These are phyloP conservation scores for Physcomitrellopsis africana DNA, from an alignment of 225 moss, liverwort and hornwort species.

Conservation along the genomic window DNA sequence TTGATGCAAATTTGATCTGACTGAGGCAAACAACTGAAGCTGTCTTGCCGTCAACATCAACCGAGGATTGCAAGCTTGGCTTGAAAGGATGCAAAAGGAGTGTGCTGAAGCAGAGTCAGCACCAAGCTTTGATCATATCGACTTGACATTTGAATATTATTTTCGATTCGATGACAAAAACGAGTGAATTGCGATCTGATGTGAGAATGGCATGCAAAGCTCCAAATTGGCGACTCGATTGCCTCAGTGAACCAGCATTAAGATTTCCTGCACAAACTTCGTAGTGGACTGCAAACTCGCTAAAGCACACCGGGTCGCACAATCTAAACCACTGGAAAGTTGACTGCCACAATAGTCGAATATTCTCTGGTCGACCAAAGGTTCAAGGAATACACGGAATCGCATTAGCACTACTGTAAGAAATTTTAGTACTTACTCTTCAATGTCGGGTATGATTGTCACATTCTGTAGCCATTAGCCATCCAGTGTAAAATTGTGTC, in stretches of 20 bases:
- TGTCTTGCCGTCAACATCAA: conserved; percentile 72
- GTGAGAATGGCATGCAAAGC: conserved; percentile 62
- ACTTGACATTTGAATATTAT: conserved; percentile 64
- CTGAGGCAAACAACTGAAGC: conserved; percentile 62
- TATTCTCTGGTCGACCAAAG: conserved; percentile 71
- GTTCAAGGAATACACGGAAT: conserved; percentile 69
- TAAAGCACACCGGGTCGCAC: conserved; percentile 69
- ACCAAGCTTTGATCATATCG: conserved; percentile 62
- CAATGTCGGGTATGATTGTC: conserved; percentile 46
- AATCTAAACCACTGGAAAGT: conserved; percentile 69
- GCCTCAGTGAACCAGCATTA: conserved; percentile 64
- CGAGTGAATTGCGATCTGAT: conserved; percentile 57
- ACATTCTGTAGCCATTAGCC: conserved; percentile 45
- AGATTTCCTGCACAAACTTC: conserved; percentile 53
- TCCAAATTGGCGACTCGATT: conserved; percentile 56
- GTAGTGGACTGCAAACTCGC: conserved; percentile 60
- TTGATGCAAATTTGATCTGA: conserved; percentile 61
- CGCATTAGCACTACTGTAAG: conserved; percentile 59
- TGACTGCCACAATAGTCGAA: conserved; percentile 62
- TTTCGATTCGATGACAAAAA: conserved; percentile 62
- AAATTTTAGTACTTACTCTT: conserved; percentile 41
- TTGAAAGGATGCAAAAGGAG: conserved; percentile 70
- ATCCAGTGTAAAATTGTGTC: conserved; percentile 29
- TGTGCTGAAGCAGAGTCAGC: conserved; percentile 74
- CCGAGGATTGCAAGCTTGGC: conserved; percentile 62